phyloP scores from a whole-genome alignment of 257 asterid species.

The Solanum medicagineum region DNA sequence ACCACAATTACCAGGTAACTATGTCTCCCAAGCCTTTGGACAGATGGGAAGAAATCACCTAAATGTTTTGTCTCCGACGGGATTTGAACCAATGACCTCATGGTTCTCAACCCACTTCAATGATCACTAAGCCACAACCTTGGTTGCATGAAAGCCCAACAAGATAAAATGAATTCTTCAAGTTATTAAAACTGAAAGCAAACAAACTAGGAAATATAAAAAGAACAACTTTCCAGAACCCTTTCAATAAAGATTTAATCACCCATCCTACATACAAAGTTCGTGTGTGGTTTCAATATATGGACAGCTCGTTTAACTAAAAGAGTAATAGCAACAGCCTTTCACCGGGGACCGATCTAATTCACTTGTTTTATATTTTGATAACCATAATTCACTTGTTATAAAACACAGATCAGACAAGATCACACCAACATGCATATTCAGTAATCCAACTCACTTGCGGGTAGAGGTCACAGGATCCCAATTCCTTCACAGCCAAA shows the following conservation, averaged over 20 bases:
- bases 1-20: neutral
- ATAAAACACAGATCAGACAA: neutral
- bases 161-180: neutral
- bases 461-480: conserved; percentile 96
- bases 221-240: neutral
- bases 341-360: neutral
- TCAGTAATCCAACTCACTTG: conserved; percentile 40
- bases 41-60: neutral
- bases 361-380: neutral
- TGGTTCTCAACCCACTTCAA: neutral
- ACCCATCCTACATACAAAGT: neutral
- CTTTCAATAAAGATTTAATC: neutral
- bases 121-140: neutral
- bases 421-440: neutral
- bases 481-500: conserved; percentile 90
- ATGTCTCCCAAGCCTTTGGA: neutral
- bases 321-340: neutral
- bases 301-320: neutral
- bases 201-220: neutral
- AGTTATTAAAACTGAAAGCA: neutral
- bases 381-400: neutral
- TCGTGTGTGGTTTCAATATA: neutral
- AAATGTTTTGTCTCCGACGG: neutral
- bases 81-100: neutral
- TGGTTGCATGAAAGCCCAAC: neutral